Percentiles rank a stretch among this genome's conserved stretches.
Evolutionary conservation across 1,284 basidiomycete genomes (phyloP).

Genomic region (Porogramme epimiltina): DNA sequence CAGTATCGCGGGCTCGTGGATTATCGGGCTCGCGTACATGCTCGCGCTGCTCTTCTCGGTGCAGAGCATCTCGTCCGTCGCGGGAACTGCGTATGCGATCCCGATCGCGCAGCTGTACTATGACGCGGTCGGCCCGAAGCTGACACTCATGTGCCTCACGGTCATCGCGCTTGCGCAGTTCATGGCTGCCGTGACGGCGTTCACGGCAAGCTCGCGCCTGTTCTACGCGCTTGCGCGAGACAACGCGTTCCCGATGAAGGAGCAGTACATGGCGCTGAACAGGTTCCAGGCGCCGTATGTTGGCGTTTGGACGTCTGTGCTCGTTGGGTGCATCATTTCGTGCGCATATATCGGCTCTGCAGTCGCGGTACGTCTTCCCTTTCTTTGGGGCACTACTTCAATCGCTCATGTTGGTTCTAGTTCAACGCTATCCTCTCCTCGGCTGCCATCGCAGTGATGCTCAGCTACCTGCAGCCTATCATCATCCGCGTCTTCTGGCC

Average conservation of each 20-base stretch:
- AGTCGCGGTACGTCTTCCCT: slow-evolving; percentile 45
- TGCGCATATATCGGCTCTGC: slow-evolving; percentile 61
- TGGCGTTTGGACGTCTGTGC: slow-evolving; percentile 57
- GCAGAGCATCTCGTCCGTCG: slow-evolving; percentile 52
- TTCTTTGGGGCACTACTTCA: background rate
- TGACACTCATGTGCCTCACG: slow-evolving; percentile 54
- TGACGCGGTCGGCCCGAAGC: slow-evolving; percentile 51
- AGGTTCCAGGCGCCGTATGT: slow-evolving; percentile 55
- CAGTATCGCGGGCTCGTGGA: slow-evolving; percentile 61
- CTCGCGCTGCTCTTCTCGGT: slow-evolving; percentile 61
- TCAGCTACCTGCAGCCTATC: slow-evolving; percentile 60
- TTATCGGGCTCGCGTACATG: slow-evolving; percentile 61
- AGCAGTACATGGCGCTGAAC: slow-evolving; percentile 51
- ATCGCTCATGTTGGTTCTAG: slow-evolving; percentile 25
- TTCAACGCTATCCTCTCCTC: slow-evolving; percentile 60
- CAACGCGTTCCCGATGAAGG: slow-evolving; percentile 50
- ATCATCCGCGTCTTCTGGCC: slow-evolving; percentile 63
- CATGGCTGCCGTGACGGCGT: slow-evolving; percentile 61
- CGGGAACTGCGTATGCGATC: slow-evolving; percentile 52
- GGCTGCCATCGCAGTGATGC: slow-evolving; percentile 60
- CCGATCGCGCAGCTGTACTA: slow-evolving; percentile 61
- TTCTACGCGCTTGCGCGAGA: slow-evolving; percentile 61
- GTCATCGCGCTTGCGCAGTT: slow-evolving; percentile 54
- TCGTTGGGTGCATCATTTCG: slow-evolving; percentile 56
- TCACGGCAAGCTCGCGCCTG: slow-evolving; percentile 58